Conservation (phyloP, 768 basidiomycete species). For the Mycena epipterygia region DNA sequence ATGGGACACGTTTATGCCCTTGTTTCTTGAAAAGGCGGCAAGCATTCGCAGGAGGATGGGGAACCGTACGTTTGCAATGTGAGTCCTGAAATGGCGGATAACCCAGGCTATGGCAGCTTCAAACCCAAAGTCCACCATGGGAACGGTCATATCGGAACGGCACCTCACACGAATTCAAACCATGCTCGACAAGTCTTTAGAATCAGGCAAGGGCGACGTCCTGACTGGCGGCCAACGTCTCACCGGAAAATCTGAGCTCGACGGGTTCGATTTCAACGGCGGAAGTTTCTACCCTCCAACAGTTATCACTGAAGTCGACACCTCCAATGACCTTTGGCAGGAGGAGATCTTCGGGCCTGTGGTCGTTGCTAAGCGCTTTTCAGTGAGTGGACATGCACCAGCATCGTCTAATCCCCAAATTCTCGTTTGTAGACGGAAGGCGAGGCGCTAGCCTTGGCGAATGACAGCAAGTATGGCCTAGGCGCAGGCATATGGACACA, state of each 20-base stretch:
- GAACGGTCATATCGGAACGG: constrained; percentile 77
- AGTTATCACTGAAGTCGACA: constrained; percentile 70
- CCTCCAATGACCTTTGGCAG: constrained; percentile 77
- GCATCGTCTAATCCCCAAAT: neutral
- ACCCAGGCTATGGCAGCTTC: constrained; percentile 60
- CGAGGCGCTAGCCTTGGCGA: constrained; percentile 79
- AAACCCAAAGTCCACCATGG: constrained; percentile 82
- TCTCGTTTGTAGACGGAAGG: constrained; percentile 62
- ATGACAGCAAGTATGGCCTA: constrained; percentile 83
- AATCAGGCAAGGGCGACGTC: constrained; percentile 55
- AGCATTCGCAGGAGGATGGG: constrained; percentile 81
- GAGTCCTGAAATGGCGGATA: neutral
- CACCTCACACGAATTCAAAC: constrained; percentile 76
- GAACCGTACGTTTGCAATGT: constrained; percentile 58
- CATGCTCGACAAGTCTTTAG: constrained; percentile 57
- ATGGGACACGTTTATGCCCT: constrained; percentile 75
- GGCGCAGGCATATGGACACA: constrained; percentile 88
- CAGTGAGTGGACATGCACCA: constrained; percentile 40
- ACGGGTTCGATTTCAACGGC: constrained; percentile 76
- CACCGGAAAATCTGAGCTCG: constrained; percentile 71
- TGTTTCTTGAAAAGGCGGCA: constrained; percentile 72
- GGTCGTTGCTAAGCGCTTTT: constrained; percentile 69
- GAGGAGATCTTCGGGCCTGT: constrained; percentile 92
- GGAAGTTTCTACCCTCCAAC: constrained; percentile 90
- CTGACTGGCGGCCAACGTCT: constrained; percentile 78